These are phyloP conservation scores for Apiotrichum montevideense DNA, from an alignment of 1,284 basidiomycete genomes.

Conservation along the genomic window DNA sequence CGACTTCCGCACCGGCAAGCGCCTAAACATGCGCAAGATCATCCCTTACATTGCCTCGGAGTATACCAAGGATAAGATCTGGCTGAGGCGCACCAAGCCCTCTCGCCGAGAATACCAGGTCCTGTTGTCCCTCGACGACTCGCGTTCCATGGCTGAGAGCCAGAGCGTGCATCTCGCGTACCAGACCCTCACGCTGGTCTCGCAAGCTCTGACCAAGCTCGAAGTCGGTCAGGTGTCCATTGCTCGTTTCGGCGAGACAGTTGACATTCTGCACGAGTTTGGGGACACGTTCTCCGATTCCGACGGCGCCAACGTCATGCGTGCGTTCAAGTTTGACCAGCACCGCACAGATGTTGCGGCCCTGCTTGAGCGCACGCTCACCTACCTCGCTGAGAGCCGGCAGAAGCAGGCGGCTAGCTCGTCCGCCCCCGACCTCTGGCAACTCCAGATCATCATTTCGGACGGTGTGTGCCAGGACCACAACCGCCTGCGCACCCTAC, in stretches of 20 bases:
- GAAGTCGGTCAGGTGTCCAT: constrained; percentile 93
- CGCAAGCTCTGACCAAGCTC: constrained; percentile 81
- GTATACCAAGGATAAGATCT: constrained; percentile 99
- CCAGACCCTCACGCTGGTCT: constrained; percentile 87
- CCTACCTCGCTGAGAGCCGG: constrained; percentile 67
- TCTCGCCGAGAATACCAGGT: constrained; percentile 95
- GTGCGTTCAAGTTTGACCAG: constrained; percentile 84
- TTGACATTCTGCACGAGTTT: constrained; percentile 86
- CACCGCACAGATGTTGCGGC: constrained; percentile 81
- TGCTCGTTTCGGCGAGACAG: constrained; percentile 79
- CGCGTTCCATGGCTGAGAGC: constrained; percentile 90
- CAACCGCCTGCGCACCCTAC: constrained; percentile 67
- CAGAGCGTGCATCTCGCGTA: constrained; percentile 91
- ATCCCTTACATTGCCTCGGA: constrained; percentile 98
- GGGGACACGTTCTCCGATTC: constrained; percentile 70
- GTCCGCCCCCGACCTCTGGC: constrained; percentile 78
- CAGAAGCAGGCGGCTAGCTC: constrained; percentile 57
- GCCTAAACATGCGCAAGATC: constrained; percentile 99
- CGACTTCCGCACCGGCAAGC: constrained; percentile 96
- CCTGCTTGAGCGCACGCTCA: constrained; percentile 76
- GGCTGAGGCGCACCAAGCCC: constrained; percentile 90
- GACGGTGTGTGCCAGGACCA: constrained; percentile 98
- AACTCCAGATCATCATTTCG: constrained; percentile 96
- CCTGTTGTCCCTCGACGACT: constrained; percentile 90
- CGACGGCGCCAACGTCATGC: constrained; percentile 71